Evolutionary conservation across 257 asterid species (phyloP).

Genomic region (Apocynum venetum): DNA sequence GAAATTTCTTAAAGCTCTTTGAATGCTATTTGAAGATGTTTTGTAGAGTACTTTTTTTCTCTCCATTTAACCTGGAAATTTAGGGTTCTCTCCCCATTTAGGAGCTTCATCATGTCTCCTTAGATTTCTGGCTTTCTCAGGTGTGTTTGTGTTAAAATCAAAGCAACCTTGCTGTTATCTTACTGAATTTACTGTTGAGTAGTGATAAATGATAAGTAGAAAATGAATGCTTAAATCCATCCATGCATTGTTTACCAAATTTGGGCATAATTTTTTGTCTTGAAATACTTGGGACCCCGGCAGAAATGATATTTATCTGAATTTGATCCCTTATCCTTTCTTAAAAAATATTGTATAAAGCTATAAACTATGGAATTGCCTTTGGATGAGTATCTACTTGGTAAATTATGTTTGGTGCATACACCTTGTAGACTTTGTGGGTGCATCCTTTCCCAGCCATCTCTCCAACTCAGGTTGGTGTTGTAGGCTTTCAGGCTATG

Average conservation of each 20-base stretch:
- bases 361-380: not conserved
- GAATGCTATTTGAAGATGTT: not conserved
- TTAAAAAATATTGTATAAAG: not conserved
- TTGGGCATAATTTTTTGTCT: not conserved
- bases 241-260: not conserved
- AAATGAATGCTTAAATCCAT: not conserved
- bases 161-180: not conserved
- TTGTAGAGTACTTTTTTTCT: not conserved
- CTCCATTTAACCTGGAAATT: not conserved
- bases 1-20: not conserved
- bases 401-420: not conserved
- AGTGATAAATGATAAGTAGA: not conserved
- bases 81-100: not conserved
- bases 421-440: not conserved
- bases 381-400: not conserved
- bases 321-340: not conserved
- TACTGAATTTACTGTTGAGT: not conserved
- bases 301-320: not conserved
- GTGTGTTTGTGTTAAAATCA: not conserved
- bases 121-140: not conserved
- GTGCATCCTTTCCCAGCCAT: not conserved
- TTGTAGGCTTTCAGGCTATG: not conserved
- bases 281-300: not conserved
- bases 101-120: not conserved
- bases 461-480: not conserved